These are phyloP conservation scores for Linnemannia exigua DNA, from an alignment of 192 early-diverging fungal genomes.

Conservation along the genomic window DNA sequence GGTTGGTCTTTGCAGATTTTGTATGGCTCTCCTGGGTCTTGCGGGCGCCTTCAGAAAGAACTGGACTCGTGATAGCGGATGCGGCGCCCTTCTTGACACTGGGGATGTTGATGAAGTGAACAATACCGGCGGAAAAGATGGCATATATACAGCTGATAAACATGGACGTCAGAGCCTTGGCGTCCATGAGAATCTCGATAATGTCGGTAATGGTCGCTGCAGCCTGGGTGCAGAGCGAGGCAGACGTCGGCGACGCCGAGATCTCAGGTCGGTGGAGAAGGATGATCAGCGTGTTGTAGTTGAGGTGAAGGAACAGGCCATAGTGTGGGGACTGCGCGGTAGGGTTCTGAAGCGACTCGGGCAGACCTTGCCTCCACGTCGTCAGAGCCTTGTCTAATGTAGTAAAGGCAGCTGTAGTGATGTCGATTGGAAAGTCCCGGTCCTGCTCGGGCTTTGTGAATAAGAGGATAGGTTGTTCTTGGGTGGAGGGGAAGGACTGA, in stretches of 20 bases:
- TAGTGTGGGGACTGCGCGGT: constrained; percentile 33
- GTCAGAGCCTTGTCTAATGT: constrained; percentile 42
- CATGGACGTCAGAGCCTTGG: constrained; percentile 37
- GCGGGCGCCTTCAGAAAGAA: neutral
- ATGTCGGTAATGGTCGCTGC: constrained; percentile 57
- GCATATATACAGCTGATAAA: constrained; percentile 55
- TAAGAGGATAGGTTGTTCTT: neutral
- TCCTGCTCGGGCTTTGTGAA: constrained; percentile 12
- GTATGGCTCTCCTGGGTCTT: neutral
- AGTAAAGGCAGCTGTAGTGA: constrained; percentile 28
- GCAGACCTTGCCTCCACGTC: constrained; percentile 61
- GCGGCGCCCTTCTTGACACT: constrained; percentile 23
- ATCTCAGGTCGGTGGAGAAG: constrained; percentile 69
- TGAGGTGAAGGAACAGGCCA: constrained; percentile 59
- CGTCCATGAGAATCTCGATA: constrained; percentile 44
- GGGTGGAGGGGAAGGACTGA: neutral
- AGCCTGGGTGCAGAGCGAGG: constrained; percentile 52
- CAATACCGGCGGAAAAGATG: constrained; percentile 55
- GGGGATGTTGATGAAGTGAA: constrained; percentile 60
- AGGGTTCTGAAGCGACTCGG: constrained; percentile 57
- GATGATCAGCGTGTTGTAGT: constrained; percentile 67
- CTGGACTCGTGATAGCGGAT: constrained; percentile 13
- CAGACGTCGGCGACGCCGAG: constrained; percentile 40
- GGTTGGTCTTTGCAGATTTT: constrained; percentile 37
- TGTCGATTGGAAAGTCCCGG: constrained; percentile 18